These are phyloP conservation scores for Mikania micrantha DNA, from an alignment of 129 eudicot species.

Conservation along the genomic window DNA sequence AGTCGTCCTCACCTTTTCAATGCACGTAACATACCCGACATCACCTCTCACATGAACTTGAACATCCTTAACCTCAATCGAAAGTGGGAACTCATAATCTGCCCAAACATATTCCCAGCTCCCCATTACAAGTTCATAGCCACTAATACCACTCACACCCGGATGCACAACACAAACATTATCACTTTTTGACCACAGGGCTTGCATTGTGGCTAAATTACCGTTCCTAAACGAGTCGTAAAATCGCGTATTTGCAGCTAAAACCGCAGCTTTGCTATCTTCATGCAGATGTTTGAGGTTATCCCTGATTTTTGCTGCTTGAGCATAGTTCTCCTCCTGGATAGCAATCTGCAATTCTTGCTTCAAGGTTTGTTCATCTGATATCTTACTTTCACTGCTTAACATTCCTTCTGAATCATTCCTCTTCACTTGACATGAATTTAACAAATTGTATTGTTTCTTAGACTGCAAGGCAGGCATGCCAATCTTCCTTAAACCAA, in stretches of 20 bases:
- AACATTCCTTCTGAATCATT: constrained; percentile 63
- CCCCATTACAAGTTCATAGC: too few species aligned
- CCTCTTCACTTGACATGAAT: constrained; percentile 43
- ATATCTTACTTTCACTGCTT: constrained; percentile 61
- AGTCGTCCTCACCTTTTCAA: constrained; percentile 79
- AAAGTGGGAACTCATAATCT: too few species aligned
- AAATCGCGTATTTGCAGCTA: constrained; percentile 87
- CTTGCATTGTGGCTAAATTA: constrained; percentile 79
- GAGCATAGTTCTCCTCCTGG: constrained; percentile 69
- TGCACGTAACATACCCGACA: constrained; percentile 76
- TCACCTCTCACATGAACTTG: constrained; percentile 77
- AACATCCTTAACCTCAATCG: constrained; percentile 70
- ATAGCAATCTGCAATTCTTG: constrained; percentile 71
- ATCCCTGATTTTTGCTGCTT: constrained; percentile 84
- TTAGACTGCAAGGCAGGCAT: background rate
- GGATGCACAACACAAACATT: constrained; percentile 91
- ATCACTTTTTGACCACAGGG: constrained; percentile 77
- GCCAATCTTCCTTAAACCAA: background rate
- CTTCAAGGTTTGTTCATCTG: constrained; percentile 63
- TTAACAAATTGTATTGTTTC: background rate
- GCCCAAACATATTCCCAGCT: too few species aligned
- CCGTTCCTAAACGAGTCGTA: constrained; percentile 83
- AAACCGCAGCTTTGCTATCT: constrained; percentile 81
- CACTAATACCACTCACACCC: constrained; percentile 32
- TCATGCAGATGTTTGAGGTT: constrained; percentile 68